phyloP scores from a whole-genome alignment of 805 yeast genomes.

The Hanseniaspora hatyaiensis region DNA sequence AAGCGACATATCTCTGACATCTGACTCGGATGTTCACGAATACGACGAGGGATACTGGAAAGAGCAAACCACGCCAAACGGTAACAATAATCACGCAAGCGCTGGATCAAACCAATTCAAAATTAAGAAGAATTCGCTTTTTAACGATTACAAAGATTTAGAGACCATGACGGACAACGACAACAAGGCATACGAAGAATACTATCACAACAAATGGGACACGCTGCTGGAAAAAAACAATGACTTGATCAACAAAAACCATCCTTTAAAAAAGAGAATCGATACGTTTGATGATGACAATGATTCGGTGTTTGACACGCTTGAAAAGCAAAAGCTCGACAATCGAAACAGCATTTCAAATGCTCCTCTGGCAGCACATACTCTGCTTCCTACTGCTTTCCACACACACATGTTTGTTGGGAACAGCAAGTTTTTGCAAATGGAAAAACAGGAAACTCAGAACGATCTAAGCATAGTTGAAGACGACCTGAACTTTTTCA shows the following conservation, averaged over 20 bases:
- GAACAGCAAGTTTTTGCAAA: slow-evolving; percentile 30
- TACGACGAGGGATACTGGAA: slow-evolving; percentile 17
- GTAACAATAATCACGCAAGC: too few relatives aligned
- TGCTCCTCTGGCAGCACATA: slow-evolving; percentile 51
- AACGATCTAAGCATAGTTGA: slow-evolving; percentile 1
- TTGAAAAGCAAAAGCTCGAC: not conserved
- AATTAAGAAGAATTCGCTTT: not conserved
- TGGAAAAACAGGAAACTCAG: slow-evolving; percentile 14
- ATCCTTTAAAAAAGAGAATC: not conserved
- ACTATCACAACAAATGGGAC: slow-evolving; percentile 16
- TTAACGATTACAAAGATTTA: not conserved
- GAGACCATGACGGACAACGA: slow-evolving; percentile 6
- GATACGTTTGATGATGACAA: slow-evolving; percentile 10
- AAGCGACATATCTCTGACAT: slow-evolving; percentile 25
- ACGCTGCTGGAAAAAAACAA: slow-evolving; percentile 1
- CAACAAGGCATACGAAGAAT: slow-evolving; percentile 3
- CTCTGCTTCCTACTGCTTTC: slow-evolving; percentile 47
- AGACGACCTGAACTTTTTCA: slow-evolving; percentile 13
- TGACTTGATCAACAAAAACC: not conserved
- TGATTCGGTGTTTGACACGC: not conserved
- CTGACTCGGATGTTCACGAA: slow-evolving; percentile 23
- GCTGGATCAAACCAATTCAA: not conserved
- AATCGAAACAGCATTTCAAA: slow-evolving; percentile 30
- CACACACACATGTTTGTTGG: slow-evolving; percentile 53
- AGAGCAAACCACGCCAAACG: slow-evolving; percentile 4